These are phyloP conservation scores for Diaporthe eres DNA, from an alignment of 2,329 filamentous ascomycete species.

Conservation along the genomic window DNA sequence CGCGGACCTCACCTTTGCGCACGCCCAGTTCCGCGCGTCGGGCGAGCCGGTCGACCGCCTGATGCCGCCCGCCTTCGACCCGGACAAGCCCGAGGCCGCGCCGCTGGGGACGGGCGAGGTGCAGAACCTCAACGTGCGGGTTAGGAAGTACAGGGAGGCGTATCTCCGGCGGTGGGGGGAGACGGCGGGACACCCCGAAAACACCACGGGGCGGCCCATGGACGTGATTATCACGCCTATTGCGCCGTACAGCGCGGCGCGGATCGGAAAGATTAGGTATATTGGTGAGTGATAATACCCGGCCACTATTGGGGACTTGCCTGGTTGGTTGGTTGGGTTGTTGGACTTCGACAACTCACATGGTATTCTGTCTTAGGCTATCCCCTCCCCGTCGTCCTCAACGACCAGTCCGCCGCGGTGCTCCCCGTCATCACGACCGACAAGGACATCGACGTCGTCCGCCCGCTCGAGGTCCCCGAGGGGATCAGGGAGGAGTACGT, in stretches of 20 bases:
- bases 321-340: background rate
- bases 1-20: conserved; percentile 13
- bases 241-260: conserved; percentile 25
- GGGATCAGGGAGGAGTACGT: background rate
- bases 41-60: background rate
- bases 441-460: conserved; percentile 20
- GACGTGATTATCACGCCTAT: conserved; percentile 24
- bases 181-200: background rate
- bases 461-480: background rate
- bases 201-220: conserved; percentile 5
- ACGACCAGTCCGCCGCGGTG: conserved; percentile 19
- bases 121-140: conserved; percentile 2
- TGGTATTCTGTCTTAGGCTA: background rate
- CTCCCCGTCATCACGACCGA: conserved; percentile 23
- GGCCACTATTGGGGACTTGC: background rate
- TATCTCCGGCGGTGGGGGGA: conserved; percentile 18
- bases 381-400: conserved; percentile 11
- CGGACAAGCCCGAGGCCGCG: background rate
- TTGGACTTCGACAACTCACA: too few species aligned
- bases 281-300: background rate
- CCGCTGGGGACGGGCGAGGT: background rate
- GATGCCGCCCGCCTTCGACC: conserved; percentile 30
- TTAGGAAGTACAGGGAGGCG: conserved; percentile 13
- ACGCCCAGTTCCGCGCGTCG: conserved; percentile 33
- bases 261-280: conserved; percentile 10